Evolutionary conservation across 169 alveolate species (phyloP).

Genomic region (Miamiensis avidus): DNA sequence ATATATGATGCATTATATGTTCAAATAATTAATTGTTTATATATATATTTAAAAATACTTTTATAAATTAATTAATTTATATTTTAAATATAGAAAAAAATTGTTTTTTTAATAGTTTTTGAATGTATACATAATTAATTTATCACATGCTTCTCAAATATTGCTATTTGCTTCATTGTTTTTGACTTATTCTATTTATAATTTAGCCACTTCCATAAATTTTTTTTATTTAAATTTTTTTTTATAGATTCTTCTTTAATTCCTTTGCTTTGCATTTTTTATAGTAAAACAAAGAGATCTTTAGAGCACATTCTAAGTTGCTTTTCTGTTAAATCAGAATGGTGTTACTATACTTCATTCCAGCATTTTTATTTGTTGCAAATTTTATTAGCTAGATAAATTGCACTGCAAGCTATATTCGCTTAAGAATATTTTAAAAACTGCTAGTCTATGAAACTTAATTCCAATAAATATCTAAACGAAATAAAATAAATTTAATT

Average conservation of each 20-base stretch:
- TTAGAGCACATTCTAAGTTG: conserved; percentile 36
- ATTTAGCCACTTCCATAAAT: neutral
- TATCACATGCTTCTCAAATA: neutral
- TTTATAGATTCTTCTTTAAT: neutral
- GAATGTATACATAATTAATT: too few relatives aligned
- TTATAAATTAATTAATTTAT: too few relatives aligned
- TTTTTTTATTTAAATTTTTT: too few relatives aligned
- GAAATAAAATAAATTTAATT: too few relatives aligned
- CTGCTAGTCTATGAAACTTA: conserved; percentile 61
- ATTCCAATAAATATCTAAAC: conserved; percentile 60
- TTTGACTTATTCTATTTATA: too few relatives aligned
- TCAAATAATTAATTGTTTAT: too few relatives aligned
- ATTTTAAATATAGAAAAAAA: neutral
- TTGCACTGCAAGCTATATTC: conserved; percentile 69
- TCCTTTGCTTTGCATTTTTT: neutral
- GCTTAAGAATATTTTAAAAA: conserved; percentile 61
- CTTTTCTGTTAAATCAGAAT: conserved; percentile 25
- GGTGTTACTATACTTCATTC: conserved; percentile 14
- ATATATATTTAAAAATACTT: too few relatives aligned
- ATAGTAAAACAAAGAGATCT: conserved; percentile 28
- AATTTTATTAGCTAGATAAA: conserved; percentile 63
- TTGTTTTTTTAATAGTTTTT: neutral
- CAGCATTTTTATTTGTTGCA: conserved; percentile 35
- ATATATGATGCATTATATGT: too few relatives aligned
- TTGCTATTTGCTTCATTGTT: neutral